Evolutionary conservation across 1,284 basidiomycete species (phyloP).

Genomic region (Irpex sp.): DNA sequence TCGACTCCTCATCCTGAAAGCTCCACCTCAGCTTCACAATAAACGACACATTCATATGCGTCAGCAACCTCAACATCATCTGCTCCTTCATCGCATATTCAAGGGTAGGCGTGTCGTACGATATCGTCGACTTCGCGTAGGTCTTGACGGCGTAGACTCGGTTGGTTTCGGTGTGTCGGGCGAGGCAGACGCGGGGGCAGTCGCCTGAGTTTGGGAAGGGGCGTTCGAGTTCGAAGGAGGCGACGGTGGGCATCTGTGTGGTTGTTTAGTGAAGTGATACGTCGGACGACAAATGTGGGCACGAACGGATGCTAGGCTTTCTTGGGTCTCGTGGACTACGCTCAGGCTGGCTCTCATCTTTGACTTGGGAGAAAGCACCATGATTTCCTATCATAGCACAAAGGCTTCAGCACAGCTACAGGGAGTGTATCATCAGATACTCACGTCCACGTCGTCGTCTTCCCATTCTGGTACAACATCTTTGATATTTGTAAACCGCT

Average conservation of each 20-base stretch:
- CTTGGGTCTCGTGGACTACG: conserved; percentile 3
- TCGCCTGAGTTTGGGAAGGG: background rate
- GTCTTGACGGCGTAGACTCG: conserved; percentile 58
- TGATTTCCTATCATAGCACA: conserved; percentile 11
- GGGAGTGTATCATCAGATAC: conserved; percentile 8
- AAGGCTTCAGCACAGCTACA: conserved; percentile 22
- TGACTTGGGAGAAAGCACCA: conserved; percentile 7
- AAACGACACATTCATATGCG: conserved; percentile 51
- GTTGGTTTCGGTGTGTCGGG: conserved; percentile 18
- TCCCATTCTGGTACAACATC: conserved; percentile 26
- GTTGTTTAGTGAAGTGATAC: background rate
- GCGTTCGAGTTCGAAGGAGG: background rate
- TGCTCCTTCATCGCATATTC: conserved; percentile 53
- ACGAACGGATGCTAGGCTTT: conserved; percentile 2
- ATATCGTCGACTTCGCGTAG: conserved; percentile 52
- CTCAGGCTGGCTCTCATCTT: conserved; percentile 3
- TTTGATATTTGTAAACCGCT: conserved; percentile 11
- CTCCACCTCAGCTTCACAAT: conserved; percentile 59
- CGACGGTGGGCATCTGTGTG: background rate
- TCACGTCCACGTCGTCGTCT: conserved; percentile 29
- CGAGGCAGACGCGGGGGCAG: conserved; percentile 1
- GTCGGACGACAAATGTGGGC: background rate
- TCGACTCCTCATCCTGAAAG: conserved; percentile 61
- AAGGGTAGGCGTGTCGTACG: conserved; percentile 37
- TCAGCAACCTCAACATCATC: conserved; percentile 55